A percentile compares a stretch with the other conserved stretches of the same genome.
Conservation (phyloP, 768 basidiomycete species). For the Strobilomyces confusus region DNA sequence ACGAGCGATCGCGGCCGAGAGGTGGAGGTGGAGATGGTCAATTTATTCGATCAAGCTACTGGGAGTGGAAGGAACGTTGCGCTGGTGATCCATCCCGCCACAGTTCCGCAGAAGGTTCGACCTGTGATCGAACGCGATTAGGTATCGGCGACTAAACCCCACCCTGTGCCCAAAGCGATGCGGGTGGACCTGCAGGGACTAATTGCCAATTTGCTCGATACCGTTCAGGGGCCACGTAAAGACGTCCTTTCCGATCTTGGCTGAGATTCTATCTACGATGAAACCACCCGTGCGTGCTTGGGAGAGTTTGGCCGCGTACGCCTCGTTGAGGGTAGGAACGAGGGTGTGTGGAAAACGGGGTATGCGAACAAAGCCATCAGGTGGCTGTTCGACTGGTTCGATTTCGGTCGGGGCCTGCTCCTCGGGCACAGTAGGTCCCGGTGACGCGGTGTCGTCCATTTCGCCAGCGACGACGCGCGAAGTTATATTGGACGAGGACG, state of each 20-base stretch:
- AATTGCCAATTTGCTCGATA: slow-evolving; percentile 9
- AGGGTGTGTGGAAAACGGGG: slow-evolving; percentile 46
- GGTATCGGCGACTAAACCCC: slow-evolving; percentile 7
- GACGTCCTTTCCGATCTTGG: slow-evolving; percentile 70
- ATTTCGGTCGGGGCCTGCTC: slow-evolving; percentile 4
- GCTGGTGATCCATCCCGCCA: slow-evolving; percentile 44
- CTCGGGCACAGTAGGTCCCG: background rate
- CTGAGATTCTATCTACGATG: slow-evolving; percentile 48
- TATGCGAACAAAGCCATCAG: slow-evolving; percentile 42
- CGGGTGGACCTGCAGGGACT: slow-evolving; percentile 4
- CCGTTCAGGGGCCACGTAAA: slow-evolving; percentile 41
- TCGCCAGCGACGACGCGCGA: slow-evolving; percentile 1
- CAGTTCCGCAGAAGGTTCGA: slow-evolving; percentile 4
- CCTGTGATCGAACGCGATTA: background rate
- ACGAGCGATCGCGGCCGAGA: slow-evolving; percentile 16
- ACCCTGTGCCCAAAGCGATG: slow-evolving; percentile 6
- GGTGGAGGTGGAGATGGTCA: slow-evolving; percentile 47
- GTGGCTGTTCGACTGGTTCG: slow-evolving; percentile 11
- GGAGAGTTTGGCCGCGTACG: slow-evolving; percentile 41
- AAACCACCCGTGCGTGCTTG: slow-evolving; percentile 45
- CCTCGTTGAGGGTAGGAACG: slow-evolving; percentile 46
- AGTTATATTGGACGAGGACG: slow-evolving; percentile 2
- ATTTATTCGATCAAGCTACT: slow-evolving; percentile 67
- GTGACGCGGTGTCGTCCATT: slow-evolving; percentile 1
- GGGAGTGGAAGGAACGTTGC: slow-evolving; percentile 74